These are phyloP conservation scores for Alternaria incomplexa DNA, from an alignment of 2,329 filamentous ascomycete species.

Conservation along the genomic window DNA sequence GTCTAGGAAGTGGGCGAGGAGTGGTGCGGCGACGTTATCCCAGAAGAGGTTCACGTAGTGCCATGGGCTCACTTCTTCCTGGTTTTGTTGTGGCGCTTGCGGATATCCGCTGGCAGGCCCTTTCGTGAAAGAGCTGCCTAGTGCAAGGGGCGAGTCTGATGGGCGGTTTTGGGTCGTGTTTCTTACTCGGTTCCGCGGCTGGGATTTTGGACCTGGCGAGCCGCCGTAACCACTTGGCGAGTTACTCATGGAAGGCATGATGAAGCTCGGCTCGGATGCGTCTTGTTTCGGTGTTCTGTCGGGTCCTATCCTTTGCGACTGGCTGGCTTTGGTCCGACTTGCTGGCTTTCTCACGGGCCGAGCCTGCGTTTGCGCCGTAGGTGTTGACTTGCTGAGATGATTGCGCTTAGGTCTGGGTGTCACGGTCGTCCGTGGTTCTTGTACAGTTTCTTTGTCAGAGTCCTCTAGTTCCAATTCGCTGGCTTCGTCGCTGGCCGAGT, in stretches of 20 bases:
- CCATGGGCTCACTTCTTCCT: slow-evolving; percentile 26
- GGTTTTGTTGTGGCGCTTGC: slow-evolving; percentile 1
- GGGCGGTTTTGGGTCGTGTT: not conserved
- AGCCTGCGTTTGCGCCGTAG: slow-evolving; percentile 10
- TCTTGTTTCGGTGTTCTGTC: slow-evolving; percentile 16
- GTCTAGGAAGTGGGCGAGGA: slow-evolving; percentile 59
- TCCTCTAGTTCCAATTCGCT: slow-evolving; percentile 35
- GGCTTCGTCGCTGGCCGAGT: slow-evolving; percentile 30
- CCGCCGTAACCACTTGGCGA: slow-evolving; percentile 19
- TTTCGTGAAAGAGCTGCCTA: slow-evolving; percentile 7
- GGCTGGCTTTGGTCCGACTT: slow-evolving; percentile 7
- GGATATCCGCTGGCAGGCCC: not conserved
- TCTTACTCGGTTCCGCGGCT: slow-evolving; percentile 3
- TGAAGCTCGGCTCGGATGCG: slow-evolving; percentile 48
- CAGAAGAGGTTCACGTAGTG: slow-evolving; percentile 39
- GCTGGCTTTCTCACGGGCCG: slow-evolving; percentile 20
- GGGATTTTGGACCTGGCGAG: slow-evolving; percentile 7
- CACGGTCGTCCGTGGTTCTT: slow-evolving; percentile 16
- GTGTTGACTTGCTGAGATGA: slow-evolving; percentile 16
- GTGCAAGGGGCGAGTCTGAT: not conserved
- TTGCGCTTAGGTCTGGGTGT: slow-evolving; percentile 21
- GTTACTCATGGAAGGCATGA: slow-evolving; percentile 49
- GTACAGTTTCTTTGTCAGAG: slow-evolving; percentile 24
- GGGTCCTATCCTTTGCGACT: slow-evolving; percentile 17
- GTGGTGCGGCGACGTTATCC: slow-evolving; percentile 41